Conservation (phyloP, 495 filamentous ascomycete species). For the Stereocaulon alpinum region DNA sequence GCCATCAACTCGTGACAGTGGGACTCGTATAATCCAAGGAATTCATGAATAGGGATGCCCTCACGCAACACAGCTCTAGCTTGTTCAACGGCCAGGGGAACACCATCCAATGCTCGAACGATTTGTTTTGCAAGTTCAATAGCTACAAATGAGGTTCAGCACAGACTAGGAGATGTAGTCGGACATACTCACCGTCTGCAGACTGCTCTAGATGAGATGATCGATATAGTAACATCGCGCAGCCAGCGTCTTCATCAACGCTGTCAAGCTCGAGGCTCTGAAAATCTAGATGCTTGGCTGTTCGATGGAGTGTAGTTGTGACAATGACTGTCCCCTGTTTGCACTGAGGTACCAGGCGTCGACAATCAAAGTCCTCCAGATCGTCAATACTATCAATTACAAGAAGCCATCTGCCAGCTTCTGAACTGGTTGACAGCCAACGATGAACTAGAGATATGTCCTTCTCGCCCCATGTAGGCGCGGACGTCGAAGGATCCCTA, state of each 20-base stretch:
- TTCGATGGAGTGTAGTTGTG: neutral
- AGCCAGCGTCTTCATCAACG: neutral
- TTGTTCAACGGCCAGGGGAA: conserved; percentile 2
- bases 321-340: conserved; percentile 3
- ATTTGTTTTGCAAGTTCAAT: neutral
- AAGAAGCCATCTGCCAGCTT: neutral
- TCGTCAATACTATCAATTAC: conserved; percentile 2
- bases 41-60: neutral
- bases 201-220: neutral
- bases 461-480: neutral
- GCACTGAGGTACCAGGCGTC: neutral
- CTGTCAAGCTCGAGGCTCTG: neutral
- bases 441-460: neutral
- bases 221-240: neutral
- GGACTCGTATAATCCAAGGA: neutral
- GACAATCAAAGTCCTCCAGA: neutral
- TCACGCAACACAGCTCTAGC: neutral
- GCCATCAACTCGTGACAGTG: conserved; percentile 1
- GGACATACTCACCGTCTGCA: neutral
- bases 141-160: neutral
- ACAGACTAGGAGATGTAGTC: neutral
- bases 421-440: neutral
- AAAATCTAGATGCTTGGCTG: neutral
- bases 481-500: neutral
- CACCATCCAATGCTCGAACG: neutral